Evolutionary conservation across 768 basidiomycete species (phyloP), one percentile per base, ranked within the genome.

Genomic region (Dioszegia aurantiaca): DNA sequence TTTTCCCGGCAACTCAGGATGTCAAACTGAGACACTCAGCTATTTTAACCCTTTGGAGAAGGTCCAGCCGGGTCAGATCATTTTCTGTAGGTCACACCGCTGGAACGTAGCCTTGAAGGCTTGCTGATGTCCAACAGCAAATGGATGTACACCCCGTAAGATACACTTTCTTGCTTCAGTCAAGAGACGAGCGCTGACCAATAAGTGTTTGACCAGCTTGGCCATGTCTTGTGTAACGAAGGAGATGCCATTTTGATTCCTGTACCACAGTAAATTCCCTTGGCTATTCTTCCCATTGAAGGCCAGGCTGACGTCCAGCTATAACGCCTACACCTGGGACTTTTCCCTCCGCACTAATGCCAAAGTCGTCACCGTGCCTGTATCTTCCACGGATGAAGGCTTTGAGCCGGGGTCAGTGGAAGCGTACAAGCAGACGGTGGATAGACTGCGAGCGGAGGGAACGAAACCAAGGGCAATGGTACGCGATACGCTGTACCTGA

Each of bases 231-330:
- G 5, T 63, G 73, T 55, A 68, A 75, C 39, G 67, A 65, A 31
- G 72, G 68, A 0, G 74, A 75, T 23, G 74, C 63, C 11, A 62
- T 72, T 12, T 67, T 75, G 17, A 59, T 73, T 23, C 63, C 72
- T 19, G 61, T 63, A 0, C 72, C 72, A 3, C 72, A 72, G 62
- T 75, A 62, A n/a, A n/a, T n/a, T n/a, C n/a, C n/a, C n/a, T n/a
- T 41, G 63, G 6, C 33, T 33, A 33, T 33, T 33, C 64, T 12
- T 4, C n/a, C n/a, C n/a, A n/a, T n/a, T n/a, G n/a, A n/a, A n/a
- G n/a, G n/a, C n/a, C n/a, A n/a, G n/a, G 37, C 36, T 53, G 39
- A 53, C 11, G 3, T 17, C 4, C 58, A 70, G 72, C 61, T 67
- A 70, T 41, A 70, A 69, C 19, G 61, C 70, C 27, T 64, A 64